Evolutionary conservation across 2,329 filamentous ascomycete species (phyloP).

Genomic region (Fusarium tuaranense): DNA sequence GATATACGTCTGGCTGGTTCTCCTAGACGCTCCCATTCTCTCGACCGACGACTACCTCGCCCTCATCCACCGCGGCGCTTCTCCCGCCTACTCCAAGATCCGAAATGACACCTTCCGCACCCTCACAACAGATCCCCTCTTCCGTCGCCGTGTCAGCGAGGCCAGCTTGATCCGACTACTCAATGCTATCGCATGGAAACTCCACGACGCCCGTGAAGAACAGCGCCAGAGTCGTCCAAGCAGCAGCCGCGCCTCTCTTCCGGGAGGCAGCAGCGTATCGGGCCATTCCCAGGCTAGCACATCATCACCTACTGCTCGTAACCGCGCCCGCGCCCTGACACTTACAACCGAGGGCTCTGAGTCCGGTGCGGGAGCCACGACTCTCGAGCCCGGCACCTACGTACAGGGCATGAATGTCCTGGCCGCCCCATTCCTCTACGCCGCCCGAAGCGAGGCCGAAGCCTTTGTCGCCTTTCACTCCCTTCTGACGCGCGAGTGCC

Average conservation of each 20-base stretch:
- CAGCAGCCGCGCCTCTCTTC: conserved; percentile 52
- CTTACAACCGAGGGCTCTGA: conserved; percentile 75
- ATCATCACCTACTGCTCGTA: conserved; percentile 60
- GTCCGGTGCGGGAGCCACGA: conserved; percentile 62
- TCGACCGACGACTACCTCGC: conserved; percentile 89
- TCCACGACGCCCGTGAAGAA: conserved; percentile 80
- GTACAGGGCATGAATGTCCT: conserved; percentile 99
- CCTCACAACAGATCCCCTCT: conserved; percentile 95
- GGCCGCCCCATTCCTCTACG: conserved; percentile 94
- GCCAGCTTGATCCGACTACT: conserved; percentile 93
- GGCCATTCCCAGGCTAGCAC: conserved; percentile 52
- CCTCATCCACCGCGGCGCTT: conserved; percentile 92
- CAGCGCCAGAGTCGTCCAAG: conserved; percentile 54
- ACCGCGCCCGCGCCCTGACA: conserved; percentile 67
- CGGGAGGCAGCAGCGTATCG: conserved; percentile 49
- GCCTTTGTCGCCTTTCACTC: conserved; percentile 92
- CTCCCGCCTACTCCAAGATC: conserved; percentile 96
- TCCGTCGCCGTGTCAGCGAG: conserved; percentile 93
- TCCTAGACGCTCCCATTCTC: conserved; percentile 88
- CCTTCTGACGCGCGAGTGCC: conserved; percentile 88
- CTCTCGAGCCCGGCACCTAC: conserved; percentile 82
- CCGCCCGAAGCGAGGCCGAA: conserved; percentile 92
- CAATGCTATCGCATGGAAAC: conserved; percentile 94
- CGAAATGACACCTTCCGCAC: conserved; percentile 98
- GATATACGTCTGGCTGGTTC: conserved; percentile 96